phyloP scores from a whole-genome alignment of 1,284 basidiomycete genomes.

The Ceratobasidium papillatum region DNA sequence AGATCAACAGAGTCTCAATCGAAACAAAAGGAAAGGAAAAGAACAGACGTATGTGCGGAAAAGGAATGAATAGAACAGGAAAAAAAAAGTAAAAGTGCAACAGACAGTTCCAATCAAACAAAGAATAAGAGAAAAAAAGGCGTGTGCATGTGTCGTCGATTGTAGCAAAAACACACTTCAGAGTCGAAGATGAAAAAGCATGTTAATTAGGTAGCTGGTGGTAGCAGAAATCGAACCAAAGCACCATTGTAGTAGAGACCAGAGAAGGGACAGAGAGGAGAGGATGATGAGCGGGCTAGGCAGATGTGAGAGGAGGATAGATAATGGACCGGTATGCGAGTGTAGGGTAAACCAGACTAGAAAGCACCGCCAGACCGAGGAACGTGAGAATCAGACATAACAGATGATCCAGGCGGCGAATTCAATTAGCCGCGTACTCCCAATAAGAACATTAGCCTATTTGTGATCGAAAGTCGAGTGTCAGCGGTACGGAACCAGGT shows the following conservation, averaged over 20 bases:
- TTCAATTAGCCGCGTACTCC: constrained; percentile 25
- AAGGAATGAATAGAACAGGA: constrained; percentile 32
- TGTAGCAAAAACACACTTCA: constrained; percentile 3
- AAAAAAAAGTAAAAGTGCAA: constrained; percentile 18
- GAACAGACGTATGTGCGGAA: constrained; percentile 4
- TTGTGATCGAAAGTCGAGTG: not conserved
- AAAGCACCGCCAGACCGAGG: constrained; percentile 19
- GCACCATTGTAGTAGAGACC: constrained; percentile 23
- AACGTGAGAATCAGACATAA: not conserved
- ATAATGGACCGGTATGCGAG: constrained; percentile 5
- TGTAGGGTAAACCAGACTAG: constrained; percentile 11
- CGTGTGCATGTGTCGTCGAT: constrained; percentile 15
- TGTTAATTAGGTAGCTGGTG: constrained; percentile 18
- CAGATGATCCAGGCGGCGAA: constrained; percentile 17
- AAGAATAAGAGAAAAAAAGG: not conserved
- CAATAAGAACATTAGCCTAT: not conserved
- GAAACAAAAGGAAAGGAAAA: not conserved
- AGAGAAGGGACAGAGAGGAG: not conserved
- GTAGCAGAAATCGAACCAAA: constrained; percentile 20
- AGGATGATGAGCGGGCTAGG: not conserved
- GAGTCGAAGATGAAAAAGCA: constrained; percentile 3
- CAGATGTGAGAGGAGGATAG: not conserved
- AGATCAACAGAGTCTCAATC: constrained; percentile 19
- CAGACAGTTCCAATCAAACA: constrained; percentile 22
- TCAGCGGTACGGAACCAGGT: not conserved